Evolutionary conservation across 2,329 filamentous ascomycete genomes (phyloP).

Genomic region (Trichoderma cornu-damae): DNA sequence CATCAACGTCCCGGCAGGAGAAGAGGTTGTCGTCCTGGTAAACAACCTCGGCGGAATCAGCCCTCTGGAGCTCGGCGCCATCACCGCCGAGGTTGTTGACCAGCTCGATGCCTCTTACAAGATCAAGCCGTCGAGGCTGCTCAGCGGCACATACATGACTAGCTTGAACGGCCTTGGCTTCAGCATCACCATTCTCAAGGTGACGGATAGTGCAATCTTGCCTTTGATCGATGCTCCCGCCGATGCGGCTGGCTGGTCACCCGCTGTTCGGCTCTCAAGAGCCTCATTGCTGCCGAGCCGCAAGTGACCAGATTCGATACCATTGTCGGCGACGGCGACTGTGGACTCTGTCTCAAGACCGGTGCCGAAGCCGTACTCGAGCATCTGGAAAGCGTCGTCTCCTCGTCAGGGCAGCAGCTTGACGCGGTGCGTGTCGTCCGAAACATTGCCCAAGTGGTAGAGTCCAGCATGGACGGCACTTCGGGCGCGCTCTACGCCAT

Average conservation of each 20-base stretch:
- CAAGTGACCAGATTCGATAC: slow-evolving; percentile 27
- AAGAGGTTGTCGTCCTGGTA: slow-evolving; percentile 28
- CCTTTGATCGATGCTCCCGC: slow-evolving; percentile 63
- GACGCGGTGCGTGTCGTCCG: slow-evolving; percentile 18
- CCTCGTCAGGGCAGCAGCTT: slow-evolving; percentile 36
- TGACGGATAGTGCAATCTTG: slow-evolving; percentile 50
- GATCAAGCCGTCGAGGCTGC: slow-evolving; percentile 44
- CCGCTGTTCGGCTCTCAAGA: slow-evolving; percentile 18
- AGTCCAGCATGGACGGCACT: slow-evolving; percentile 68
- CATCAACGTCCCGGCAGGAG: slow-evolving; percentile 38
- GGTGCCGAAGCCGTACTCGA: slow-evolving; percentile 52
- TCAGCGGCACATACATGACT: slow-evolving; percentile 58
- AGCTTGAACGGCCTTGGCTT: slow-evolving; percentile 68
- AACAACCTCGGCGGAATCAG: slow-evolving; percentile 25
- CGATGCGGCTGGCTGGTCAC: slow-evolving; percentile 61
- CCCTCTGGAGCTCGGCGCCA: slow-evolving; percentile 23
- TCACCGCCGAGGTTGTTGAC: slow-evolving; percentile 21
- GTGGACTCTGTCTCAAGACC: slow-evolving; percentile 23
- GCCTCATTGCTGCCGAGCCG: slow-evolving; percentile 35
- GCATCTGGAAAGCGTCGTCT: slow-evolving; percentile 40
- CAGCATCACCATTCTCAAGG: slow-evolving; percentile 50
- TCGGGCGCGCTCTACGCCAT: slow-evolving; percentile 70
- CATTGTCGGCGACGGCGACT: slow-evolving; percentile 31
- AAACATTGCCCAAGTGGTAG: slow-evolving; percentile 51
- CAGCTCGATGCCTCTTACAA: slow-evolving; percentile 20